Evolutionary conservation across 495 filamentous ascomycete species (phyloP).

Genomic region (Penicillium samsonianum): DNA sequence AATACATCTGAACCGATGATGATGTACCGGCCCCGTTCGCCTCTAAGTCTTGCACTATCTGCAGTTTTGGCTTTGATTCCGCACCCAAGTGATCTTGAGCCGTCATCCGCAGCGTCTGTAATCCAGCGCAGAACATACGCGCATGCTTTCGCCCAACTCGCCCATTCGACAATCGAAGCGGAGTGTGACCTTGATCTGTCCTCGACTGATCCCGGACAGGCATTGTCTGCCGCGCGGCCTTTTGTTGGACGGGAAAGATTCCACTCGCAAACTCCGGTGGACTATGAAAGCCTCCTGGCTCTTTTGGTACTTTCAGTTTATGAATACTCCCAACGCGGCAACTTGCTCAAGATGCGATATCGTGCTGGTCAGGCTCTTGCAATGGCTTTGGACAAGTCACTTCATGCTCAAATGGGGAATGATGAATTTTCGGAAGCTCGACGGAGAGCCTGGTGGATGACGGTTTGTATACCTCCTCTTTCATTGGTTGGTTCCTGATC

Average conservation of each 20-base stretch:
- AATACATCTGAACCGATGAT: constrained; percentile 44
- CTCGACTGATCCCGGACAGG: constrained; percentile 52
- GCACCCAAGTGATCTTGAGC: constrained; percentile 51
- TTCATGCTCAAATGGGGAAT: constrained; percentile 49
- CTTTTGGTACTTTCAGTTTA: constrained; percentile 58
- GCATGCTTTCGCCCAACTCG: constrained; percentile 55
- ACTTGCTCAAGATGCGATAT: constrained; percentile 62
- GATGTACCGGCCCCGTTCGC: constrained; percentile 50
- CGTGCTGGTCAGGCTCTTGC: constrained; percentile 58
- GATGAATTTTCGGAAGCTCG: constrained; percentile 56
- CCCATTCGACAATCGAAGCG: constrained; percentile 53
- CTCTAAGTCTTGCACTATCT: constrained; percentile 57
- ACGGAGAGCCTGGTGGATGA: constrained; percentile 65
- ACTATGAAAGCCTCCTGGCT: constrained; percentile 57
- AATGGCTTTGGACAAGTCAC: constrained; percentile 52
- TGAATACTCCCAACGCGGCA: constrained; percentile 62
- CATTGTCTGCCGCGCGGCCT: constrained; percentile 48
- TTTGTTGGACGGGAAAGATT: constrained; percentile 48
- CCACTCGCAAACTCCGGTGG: constrained; percentile 52
- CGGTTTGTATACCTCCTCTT: constrained; percentile 32
- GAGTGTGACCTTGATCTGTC: constrained; percentile 60
- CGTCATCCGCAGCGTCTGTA: constrained; percentile 46
- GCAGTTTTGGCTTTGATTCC: constrained; percentile 58
- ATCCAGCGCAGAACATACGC: constrained; percentile 54
- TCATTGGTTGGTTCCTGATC: background rate